These are phyloP conservation scores for Plantago ovata DNA, from an alignment of 257 asterid species.

Conservation along the genomic window DNA sequence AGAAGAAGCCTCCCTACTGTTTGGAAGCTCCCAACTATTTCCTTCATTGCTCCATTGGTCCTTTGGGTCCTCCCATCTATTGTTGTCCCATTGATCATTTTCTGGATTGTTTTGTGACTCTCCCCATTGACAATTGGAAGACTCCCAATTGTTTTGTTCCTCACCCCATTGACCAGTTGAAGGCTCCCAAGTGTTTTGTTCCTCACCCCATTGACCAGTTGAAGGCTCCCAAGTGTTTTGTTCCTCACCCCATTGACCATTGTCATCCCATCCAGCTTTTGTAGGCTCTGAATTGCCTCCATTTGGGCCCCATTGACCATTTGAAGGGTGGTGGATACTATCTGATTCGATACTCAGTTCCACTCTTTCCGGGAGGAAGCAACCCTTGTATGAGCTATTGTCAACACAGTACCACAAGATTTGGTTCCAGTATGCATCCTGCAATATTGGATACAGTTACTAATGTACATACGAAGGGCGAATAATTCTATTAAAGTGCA, in stretches of 20 bases:
- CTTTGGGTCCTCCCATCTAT: no score
- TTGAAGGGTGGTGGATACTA: conserved; percentile 3
- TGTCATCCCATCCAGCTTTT: no score
- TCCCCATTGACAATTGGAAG: conserved; percentile 20
- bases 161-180: conserved; percentile 26
- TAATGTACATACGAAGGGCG: background rate
- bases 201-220: conserved; percentile 19
- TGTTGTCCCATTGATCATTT: conserved; percentile 21
- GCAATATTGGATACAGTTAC: conserved; percentile 22
- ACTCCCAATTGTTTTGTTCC: conserved; percentile 19
- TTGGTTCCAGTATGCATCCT: conserved; percentile 83
- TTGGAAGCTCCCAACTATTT: background rate
- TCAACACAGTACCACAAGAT: conserved; percentile 87
- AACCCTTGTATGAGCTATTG: conserved; percentile 70
- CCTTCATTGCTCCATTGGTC: conserved; percentile 4
- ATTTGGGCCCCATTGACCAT: conserved; percentile 14
- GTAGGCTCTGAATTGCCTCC: conserved; percentile 15
- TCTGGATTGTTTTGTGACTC: conserved; percentile 21
- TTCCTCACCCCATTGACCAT: conserved; percentile 26
- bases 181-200: conserved; percentile 12
- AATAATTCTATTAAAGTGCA: no score
- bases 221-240: conserved; percentile 26
- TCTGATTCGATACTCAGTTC: conserved; percentile 24
- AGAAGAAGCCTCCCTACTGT: conserved; percentile 16
- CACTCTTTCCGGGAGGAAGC: conserved; percentile 70